phyloP scores from a whole-genome alignment of 2,329 filamentous ascomycete genomes.

The Penicillium sp. region DNA sequence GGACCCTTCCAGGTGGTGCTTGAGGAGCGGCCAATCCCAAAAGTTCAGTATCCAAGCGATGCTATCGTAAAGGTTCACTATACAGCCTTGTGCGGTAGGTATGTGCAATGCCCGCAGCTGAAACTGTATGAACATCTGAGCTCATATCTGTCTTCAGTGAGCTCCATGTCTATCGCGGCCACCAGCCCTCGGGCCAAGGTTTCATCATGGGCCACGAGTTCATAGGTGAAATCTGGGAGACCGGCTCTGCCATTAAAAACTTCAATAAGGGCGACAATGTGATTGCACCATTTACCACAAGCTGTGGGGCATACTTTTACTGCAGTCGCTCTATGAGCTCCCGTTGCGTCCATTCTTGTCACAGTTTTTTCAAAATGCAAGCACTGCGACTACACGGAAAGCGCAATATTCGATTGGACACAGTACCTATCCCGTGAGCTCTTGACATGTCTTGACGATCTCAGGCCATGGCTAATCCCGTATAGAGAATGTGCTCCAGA shows the following conservation, averaged over 20 bases:
- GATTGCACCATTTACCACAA: conserved; percentile 74
- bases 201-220: conserved; percentile 75
- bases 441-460: too few species aligned
- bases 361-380: too few species aligned
- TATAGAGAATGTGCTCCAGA: too few species aligned
- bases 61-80: conserved; percentile 75
- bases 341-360: conserved; percentile 67
- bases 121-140: too few species aligned
- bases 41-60: conserved; percentile 63
- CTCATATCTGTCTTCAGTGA: conserved; percentile 48
- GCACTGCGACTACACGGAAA: too few species aligned
- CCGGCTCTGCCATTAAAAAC: conserved; percentile 50
- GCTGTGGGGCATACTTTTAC: conserved; percentile 74
- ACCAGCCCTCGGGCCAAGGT: conserved; percentile 60
- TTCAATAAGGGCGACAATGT: conserved; percentile 69
- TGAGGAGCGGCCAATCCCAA: conserved; percentile 70
- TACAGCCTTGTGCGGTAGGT: conserved; percentile 82
- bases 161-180: conserved; percentile 77
- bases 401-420: too few species aligned
- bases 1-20: conserved; percentile 66
- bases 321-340: conserved; percentile 68
- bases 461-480: too few species aligned
- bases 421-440: too few species aligned
- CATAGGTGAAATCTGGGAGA: conserved; percentile 64
- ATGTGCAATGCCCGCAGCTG: conserved; percentile 8